Conservation (phyloP, 768 basidiomycete species). For the Kwoniella europaea region DNA sequence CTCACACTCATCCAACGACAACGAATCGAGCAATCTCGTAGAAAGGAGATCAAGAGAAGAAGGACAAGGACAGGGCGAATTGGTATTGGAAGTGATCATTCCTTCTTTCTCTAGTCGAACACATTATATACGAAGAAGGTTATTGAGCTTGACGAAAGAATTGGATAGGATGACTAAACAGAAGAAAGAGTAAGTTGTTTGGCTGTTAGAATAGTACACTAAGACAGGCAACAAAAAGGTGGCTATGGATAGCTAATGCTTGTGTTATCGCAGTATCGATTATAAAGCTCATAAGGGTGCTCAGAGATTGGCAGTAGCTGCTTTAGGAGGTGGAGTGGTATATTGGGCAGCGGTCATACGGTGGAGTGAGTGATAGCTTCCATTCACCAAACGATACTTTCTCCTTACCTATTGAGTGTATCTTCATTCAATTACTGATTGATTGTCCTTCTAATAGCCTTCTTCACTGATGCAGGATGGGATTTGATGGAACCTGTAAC, state of each 20-base stretch:
- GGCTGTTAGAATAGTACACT: neutral
- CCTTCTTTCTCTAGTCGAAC: constrained; percentile 71
- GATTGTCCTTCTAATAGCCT: constrained; percentile 27
- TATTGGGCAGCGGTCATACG: constrained; percentile 72
- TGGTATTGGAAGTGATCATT: constrained; percentile 64
- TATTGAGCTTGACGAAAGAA: constrained; percentile 61
- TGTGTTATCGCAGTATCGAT: constrained; percentile 59
- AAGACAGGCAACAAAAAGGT: no score
- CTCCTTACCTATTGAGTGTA: neutral
- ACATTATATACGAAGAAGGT: constrained; percentile 64
- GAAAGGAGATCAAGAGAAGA: neutral
- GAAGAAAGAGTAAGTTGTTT: constrained; percentile 62
- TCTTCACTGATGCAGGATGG: constrained; percentile 53
- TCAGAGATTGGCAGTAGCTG: constrained; percentile 65
- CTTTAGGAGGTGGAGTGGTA: constrained; percentile 66
- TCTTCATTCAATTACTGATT: neutral
- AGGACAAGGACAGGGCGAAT: constrained; percentile 22
- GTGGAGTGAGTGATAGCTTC: constrained; percentile 63
- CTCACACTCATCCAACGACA: no score
- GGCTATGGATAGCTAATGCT: neutral
- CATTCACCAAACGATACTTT: neutral
- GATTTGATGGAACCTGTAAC: constrained; percentile 70
- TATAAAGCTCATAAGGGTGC: constrained; percentile 66
- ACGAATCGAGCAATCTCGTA: no score
- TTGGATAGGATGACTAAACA: constrained; percentile 65